These are phyloP conservation scores for Yamadazyma phyllophila DNA, from an alignment of 805 yeast genomes.

Conservation along the genomic window DNA sequence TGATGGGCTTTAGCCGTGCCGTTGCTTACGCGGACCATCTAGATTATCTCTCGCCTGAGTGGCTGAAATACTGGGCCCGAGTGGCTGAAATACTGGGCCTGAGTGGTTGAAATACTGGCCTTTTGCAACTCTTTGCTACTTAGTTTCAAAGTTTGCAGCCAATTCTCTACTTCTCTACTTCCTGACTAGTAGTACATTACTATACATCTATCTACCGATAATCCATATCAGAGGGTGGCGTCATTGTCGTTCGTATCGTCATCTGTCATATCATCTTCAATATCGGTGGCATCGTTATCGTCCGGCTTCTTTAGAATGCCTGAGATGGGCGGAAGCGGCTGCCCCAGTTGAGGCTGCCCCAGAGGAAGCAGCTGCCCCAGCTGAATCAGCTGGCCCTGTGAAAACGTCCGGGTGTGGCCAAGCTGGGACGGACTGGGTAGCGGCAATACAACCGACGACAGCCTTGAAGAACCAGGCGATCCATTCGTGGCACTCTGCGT, in stretches of 20 bases:
- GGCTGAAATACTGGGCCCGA: too few species aligned
- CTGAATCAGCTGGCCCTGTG: slow-evolving; percentile 4
- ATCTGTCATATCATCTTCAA: slow-evolving; percentile 30
- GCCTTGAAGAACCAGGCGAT: slow-evolving; percentile 19
- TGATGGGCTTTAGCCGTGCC: too few species aligned
- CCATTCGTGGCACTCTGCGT: slow-evolving; percentile 22
- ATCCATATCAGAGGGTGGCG: background rate
- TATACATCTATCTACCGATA: slow-evolving; percentile 1
- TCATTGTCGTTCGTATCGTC: slow-evolving; percentile 15
- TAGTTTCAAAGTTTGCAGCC: too few species aligned
- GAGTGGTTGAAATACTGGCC: too few species aligned
- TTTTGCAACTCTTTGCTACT: too few species aligned
- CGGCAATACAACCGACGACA: slow-evolving; percentile 22
- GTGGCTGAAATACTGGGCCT: too few species aligned
- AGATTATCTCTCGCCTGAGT: too few species aligned
- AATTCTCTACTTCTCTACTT: too few species aligned
- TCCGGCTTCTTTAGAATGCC: slow-evolving; percentile 20
- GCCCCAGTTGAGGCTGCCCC: too few species aligned
- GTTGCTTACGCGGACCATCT: too few species aligned
- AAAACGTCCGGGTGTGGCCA: slow-evolving; percentile 5
- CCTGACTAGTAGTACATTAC: background rate
- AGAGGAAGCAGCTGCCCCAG: too few species aligned
- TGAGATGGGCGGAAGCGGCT: slow-evolving; percentile 29
- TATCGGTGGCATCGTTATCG: slow-evolving; percentile 36
- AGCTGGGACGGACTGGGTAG: slow-evolving; percentile 10